Evolutionary conservation across 2,329 filamentous ascomycete species (phyloP).

Genomic region (Fusarium chaquense): DNA sequence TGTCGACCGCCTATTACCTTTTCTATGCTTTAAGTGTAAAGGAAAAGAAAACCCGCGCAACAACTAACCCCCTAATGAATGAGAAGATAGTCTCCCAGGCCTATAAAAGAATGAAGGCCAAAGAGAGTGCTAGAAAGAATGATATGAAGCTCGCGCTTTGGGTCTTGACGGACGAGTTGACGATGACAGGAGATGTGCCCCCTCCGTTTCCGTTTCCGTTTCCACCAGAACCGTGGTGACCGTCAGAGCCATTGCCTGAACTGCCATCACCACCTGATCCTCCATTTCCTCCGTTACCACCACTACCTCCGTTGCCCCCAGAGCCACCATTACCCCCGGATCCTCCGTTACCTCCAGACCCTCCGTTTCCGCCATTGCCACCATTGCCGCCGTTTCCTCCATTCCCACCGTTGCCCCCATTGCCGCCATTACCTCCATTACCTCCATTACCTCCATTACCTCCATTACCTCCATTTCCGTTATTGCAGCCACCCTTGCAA

Average conservation of each 20-base stretch:
- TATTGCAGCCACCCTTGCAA: not conserved
- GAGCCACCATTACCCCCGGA: not conserved
- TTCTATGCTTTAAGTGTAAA: slow-evolving; percentile 19
- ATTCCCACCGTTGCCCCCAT: too few species aligned
- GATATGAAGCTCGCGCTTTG: not conserved
- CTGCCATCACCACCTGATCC: not conserved
- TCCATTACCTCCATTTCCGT: not conserved
- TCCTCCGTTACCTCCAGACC: not conserved
- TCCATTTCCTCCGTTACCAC: not conserved
- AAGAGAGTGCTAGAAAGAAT: not conserved
- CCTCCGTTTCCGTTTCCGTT: slow-evolving; percentile 1
- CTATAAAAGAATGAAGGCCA: slow-evolving; percentile 27
- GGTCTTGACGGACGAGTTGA: slow-evolving; percentile 24
- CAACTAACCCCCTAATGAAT: not conserved
- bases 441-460: too few species aligned
- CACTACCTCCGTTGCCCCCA: not conserved
- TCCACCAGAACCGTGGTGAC: slow-evolving; percentile 1
- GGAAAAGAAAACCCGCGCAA: slow-evolving; percentile 11
- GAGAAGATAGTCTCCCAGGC: not conserved
- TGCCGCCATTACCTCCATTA: not conserved
- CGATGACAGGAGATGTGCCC: slow-evolving; percentile 14
- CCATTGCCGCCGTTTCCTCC: not conserved
- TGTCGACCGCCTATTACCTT: slow-evolving; percentile 16
- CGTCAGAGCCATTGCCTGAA: slow-evolving; percentile 5
- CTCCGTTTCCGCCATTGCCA: fast-evolving